Percentiles rank a stretch among this genome's conserved stretches.
These are phyloP conservation scores for Kwoniella botswanensis DNA, from an alignment of 768 basidiomycete genomes.

Conservation along the genomic window DNA sequence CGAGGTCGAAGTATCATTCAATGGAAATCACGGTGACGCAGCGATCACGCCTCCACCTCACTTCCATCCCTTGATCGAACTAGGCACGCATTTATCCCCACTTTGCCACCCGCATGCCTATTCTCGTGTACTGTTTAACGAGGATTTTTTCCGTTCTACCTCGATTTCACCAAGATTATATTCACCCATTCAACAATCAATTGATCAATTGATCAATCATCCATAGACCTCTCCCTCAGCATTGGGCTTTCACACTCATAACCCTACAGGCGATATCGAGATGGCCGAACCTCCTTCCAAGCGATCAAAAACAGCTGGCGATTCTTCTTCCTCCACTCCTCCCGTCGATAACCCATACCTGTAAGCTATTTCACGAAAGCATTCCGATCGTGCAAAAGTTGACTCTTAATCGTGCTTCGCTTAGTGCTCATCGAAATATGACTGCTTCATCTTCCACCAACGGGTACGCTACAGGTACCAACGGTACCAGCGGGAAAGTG, in stretches of 20 bases:
- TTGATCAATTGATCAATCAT: background rate
- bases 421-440: constrained; percentile 16
- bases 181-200: background rate
- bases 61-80: no score
- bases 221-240: background rate
- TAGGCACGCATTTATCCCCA: background rate
- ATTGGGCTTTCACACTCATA: background rate
- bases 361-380: constrained; percentile 20
- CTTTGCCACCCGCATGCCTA: constrained; percentile 25
- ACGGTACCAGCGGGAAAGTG: constrained; percentile 27
- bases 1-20: constrained; percentile 8
- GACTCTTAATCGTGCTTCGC: background rate
- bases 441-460: constrained; percentile 25
- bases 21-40: constrained; percentile 21
- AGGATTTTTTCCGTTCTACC: background rate
- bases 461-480: constrained; percentile 28
- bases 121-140: background rate
- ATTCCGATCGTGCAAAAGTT: no score
- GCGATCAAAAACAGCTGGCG: constrained; percentile 27
- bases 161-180: no score
- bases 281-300: constrained; percentile 35
- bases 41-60: constrained; percentile 14
- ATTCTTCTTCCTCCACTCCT: constrained; percentile 30
- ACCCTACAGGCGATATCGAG: background rate
- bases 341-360: constrained; percentile 54